phyloP scores from a whole-genome alignment of 2,329 filamentous ascomycete species.

The Karstenula rhodostoma region DNA sequence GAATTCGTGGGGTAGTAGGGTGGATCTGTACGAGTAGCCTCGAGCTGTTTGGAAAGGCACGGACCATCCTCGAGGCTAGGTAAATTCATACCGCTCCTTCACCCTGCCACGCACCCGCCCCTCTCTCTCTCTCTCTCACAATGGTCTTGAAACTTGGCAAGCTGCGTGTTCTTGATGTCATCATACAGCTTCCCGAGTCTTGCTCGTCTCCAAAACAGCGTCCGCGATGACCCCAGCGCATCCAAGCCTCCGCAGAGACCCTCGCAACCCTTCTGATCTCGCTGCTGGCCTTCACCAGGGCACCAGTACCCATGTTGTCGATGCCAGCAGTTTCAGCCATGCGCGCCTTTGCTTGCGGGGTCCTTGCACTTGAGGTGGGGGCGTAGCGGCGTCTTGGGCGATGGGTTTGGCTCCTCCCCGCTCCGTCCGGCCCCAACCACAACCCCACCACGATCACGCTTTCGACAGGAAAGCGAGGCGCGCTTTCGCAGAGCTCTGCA shows the following conservation, averaged over 20 bases:
- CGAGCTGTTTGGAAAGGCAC: conserved; percentile 3
- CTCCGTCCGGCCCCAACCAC: conserved; percentile 6
- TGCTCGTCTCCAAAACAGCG: not conserved
- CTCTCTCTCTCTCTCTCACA: not conserved
- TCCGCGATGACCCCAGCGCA: not conserved
- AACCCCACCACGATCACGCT: not conserved
- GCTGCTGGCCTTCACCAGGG: not conserved
- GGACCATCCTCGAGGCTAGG: conserved; percentile 4
- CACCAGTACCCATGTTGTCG: not conserved
- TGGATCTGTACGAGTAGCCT: not conserved
- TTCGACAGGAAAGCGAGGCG: not conserved
- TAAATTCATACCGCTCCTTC: not conserved
- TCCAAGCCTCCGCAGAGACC: not conserved
- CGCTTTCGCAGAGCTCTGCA: conserved; percentile 3
- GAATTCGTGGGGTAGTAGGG: not conserved
- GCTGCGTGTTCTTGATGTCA: not conserved
- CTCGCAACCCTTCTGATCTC: not conserved
- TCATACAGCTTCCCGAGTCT: conserved; percentile 1
- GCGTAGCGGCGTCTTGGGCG: not conserved
- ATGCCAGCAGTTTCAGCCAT: not conserved
- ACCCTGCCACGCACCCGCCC: not conserved
- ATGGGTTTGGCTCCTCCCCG: not conserved
- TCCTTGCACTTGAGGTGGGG: not conserved
- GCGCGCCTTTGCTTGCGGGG: not conserved
- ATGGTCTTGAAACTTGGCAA: not conserved